phyloP scores from a whole-genome alignment of 495 filamentous ascomycete genomes.

The Cryomyces antarcticus region DNA sequence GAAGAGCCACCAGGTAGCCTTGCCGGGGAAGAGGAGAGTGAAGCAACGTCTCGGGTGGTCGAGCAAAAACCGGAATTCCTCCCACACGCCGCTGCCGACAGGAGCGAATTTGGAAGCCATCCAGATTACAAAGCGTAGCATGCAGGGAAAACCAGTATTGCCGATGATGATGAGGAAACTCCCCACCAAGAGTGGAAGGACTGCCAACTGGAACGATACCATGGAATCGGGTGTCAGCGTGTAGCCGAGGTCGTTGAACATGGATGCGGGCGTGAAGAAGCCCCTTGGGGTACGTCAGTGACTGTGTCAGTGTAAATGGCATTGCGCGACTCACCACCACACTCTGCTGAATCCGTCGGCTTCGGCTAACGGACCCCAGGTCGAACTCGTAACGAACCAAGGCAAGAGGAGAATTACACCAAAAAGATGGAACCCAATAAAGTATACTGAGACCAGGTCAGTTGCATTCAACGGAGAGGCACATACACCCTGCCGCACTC shows the following conservation, averaged over 20 bases:
- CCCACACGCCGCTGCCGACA: slow-evolving; percentile 46
- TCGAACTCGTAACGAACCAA: slow-evolving; percentile 48
- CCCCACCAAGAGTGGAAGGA: slow-evolving; percentile 53
- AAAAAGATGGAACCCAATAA: slow-evolving; percentile 50
- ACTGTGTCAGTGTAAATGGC: not conserved
- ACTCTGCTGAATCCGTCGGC: slow-evolving; percentile 37
- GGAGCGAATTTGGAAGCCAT: slow-evolving; percentile 35
- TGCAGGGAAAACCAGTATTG: slow-evolving; percentile 86
- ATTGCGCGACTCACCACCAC: slow-evolving; percentile 47
- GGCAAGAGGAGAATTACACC: slow-evolving; percentile 49
- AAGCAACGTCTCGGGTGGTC: slow-evolving; percentile 93
- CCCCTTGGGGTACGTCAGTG: slow-evolving; percentile 21
- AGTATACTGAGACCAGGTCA: slow-evolving; percentile 34
- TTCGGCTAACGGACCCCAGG: slow-evolving; percentile 31
- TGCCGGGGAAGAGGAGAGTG: slow-evolving; percentile 71
- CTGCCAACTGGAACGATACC: slow-evolving; percentile 59
- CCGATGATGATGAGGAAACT: slow-evolving; percentile 74
- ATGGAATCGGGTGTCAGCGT: slow-evolving; percentile 85
- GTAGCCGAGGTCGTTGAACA: slow-evolving; percentile 70
- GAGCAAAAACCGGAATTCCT: slow-evolving; percentile 73
- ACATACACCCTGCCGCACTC: not conserved
- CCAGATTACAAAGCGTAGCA: slow-evolving; percentile 85
- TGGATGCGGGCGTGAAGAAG: slow-evolving; percentile 64
- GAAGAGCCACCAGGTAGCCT: slow-evolving; percentile 93
- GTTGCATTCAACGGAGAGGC: not conserved